Base-by-base conservation (phyloP, 768 basidiomycete species). In the Mycena leptocephala region DNA sequence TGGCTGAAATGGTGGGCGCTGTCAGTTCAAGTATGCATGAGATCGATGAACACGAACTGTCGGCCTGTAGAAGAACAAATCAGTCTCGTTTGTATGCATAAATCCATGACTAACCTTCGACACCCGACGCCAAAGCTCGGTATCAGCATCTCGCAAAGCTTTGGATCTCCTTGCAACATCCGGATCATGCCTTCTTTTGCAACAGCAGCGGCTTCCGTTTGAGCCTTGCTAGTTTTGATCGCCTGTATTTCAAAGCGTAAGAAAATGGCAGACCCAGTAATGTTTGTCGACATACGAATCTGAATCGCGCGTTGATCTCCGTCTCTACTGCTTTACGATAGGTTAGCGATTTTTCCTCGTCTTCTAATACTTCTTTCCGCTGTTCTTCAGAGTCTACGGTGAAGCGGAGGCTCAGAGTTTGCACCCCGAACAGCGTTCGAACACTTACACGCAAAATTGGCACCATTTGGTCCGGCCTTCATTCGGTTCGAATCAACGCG, bases 291-390 rank as follows among this genome's bases (percentile, higher is more conserved):
- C 56, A 58, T 58, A 58, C 56, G 14, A 58, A 58, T 58, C 18
- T 58, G 56, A 58, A 58, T 58, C 56, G 56, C 30, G 33, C 56
- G 20, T 58, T 58, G 56, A 58, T 58, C 32, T 58, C 56, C 56
- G 71, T 76, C 73, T 91, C 89, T 5, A 90, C 72, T 33, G 79
- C 80, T 41, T 87, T 88, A 16, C 89, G 82, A 79, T 91, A 89
- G 59, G 83, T 79, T 53, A 86, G 82, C 72, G 86, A 88, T 56
- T 85, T 87, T 48, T 77, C 80, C 0, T 86, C 84, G 68, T 90
- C 83, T 7, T 76, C 76, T 28, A 82, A 82, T 78, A 91, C 88
- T 13, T 77, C 76, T 18, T 81, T 79, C 55, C 83, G 85, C 78
- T 91, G 90, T 43, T 88, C 87, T 5, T 86, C 84, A 7, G 85